Percentiles rank a stretch among this genome's conserved stretches.
phyloP scores from a whole-genome alignment of 2,329 filamentous ascomycete genomes.

The Cercospora brassicicola region DNA sequence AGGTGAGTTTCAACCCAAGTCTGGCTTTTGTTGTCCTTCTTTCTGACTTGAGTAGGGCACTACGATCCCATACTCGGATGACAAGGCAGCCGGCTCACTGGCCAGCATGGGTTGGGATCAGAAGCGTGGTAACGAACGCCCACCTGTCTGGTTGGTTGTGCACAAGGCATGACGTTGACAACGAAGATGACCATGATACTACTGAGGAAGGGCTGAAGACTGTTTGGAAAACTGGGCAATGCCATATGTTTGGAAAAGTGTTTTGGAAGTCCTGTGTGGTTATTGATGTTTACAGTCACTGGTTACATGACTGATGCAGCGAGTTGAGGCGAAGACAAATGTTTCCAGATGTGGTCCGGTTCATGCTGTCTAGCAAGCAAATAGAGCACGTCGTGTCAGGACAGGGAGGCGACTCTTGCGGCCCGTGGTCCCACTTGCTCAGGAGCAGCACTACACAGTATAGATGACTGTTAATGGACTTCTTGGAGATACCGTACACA shows the following conservation, averaged over 20 bases:
- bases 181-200: not conserved
- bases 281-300: not conserved
- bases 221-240: not conserved
- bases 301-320: not conserved
- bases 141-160: conserved; percentile 41
- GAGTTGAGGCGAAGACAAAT: too few relatives aligned
- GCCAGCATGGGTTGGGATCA: conserved; percentile 37
- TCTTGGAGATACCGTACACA: not conserved
- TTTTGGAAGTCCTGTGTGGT: not conserved
- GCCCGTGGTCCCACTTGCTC: too few relatives aligned
- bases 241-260: not conserved
- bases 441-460: not conserved
- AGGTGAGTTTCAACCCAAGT: conserved; percentile 35
- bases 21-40: too few relatives aligned
- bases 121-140: conserved; percentile 33
- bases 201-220: not conserved
- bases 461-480: not conserved
- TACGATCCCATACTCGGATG: conserved; percentile 32
- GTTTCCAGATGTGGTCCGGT: too few relatives aligned
- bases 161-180: conserved; percentile 30
- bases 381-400: not conserved
- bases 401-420: not conserved
- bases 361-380: not conserved
- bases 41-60: conserved; percentile 27
- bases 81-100: conserved; percentile 34